Percentiles rank a stretch among this genome's conserved stretches.
These are phyloP conservation scores for Rhodotorula toruloides DNA, from an alignment of 768 basidiomycete genomes.

Conservation along the genomic window DNA sequence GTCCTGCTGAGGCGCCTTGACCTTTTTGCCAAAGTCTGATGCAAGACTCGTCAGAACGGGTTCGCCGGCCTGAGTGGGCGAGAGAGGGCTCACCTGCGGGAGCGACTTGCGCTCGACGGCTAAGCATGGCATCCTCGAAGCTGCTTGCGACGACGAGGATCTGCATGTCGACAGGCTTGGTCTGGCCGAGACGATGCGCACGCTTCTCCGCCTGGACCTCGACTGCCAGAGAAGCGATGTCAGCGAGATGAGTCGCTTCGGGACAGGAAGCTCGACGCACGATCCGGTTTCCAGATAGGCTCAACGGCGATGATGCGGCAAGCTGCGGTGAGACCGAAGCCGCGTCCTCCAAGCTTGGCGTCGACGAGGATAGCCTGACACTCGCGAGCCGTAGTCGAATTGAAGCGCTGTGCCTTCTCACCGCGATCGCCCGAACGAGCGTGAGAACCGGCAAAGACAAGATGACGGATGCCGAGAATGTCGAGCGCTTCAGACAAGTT, in stretches of 20 bases:
- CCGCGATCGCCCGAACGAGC: conserved; percentile 21
- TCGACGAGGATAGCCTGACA: conserved; percentile 34
- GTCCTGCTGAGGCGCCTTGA: conserved; percentile 34
- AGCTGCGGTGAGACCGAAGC: conserved; percentile 25
- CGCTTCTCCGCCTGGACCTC: conserved; percentile 35
- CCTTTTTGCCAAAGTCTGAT: conserved; percentile 23
- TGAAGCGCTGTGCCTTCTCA: conserved; percentile 13
- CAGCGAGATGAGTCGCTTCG: not conserved
- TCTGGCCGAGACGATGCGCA: conserved; percentile 34
- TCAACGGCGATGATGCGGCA: conserved; percentile 27
- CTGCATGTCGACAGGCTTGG: conserved; percentile 19
- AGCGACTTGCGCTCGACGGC: conserved; percentile 12
- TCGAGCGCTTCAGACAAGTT: conserved; percentile 35
- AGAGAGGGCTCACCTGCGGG: conserved; percentile 8
- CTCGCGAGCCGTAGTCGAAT: conserved; percentile 7
- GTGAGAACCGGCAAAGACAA: conserved; percentile 22
- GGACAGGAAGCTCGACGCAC: not conserved
- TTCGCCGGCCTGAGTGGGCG: not conserved
- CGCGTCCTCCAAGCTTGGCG: conserved; percentile 32
- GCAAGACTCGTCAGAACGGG: not conserved
- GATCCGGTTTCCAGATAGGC: conserved; percentile 29
- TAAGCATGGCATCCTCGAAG: conserved; percentile 29
- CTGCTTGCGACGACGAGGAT: conserved; percentile 28
- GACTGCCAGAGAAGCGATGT: conserved; percentile 6
- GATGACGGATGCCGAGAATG: conserved; percentile 27